Percentiles rank a stretch among this genome's conserved stretches.
Evolutionary conservation across 2,329 filamentous ascomycete species (phyloP).

Genomic region (Trichothecium sympodiale): DNA sequence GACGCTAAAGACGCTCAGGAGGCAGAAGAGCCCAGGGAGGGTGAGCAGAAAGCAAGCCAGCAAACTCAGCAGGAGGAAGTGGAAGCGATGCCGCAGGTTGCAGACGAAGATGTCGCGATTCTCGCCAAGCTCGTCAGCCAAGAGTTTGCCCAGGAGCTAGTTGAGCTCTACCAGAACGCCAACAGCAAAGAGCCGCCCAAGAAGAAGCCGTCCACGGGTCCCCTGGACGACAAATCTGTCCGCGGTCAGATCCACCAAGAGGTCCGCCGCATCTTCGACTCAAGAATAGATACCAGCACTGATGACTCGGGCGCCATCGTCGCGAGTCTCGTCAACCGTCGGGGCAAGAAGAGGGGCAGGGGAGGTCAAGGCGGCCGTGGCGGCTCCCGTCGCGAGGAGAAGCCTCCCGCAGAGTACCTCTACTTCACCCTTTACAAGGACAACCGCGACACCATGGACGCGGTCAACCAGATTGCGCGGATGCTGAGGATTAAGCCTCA

Average conservation of each 20-base stretch:
- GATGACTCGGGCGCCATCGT: constrained; percentile 46
- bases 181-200: constrained; percentile 16
- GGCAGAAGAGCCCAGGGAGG: constrained; percentile 10
- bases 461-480: constrained; percentile 64
- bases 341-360: constrained; percentile 17
- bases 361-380: constrained; percentile 9
- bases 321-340: constrained; percentile 47
- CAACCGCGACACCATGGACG: constrained; percentile 94
- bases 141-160: constrained; percentile 26
- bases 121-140: constrained; percentile 28
- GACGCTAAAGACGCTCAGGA: constrained; percentile 10
- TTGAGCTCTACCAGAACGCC: constrained; percentile 27
- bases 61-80: constrained; percentile 1
- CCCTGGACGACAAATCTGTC: constrained; percentile 31
- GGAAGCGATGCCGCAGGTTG: background rate
- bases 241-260: constrained; percentile 42
- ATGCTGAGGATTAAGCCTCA: constrained; percentile 65
- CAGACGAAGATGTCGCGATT: constrained; percentile 17
- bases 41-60: no score
- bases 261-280: constrained; percentile 72
- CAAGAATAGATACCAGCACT: constrained; percentile 66
- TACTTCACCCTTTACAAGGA: constrained; percentile 94
- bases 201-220: constrained; percentile 23
- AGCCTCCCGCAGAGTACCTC: constrained; percentile 57
- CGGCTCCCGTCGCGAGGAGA: constrained; percentile 15